Conservation (phyloP, 192 early-diverging fungal genomes). For the Mortierella antarctica region DNA sequence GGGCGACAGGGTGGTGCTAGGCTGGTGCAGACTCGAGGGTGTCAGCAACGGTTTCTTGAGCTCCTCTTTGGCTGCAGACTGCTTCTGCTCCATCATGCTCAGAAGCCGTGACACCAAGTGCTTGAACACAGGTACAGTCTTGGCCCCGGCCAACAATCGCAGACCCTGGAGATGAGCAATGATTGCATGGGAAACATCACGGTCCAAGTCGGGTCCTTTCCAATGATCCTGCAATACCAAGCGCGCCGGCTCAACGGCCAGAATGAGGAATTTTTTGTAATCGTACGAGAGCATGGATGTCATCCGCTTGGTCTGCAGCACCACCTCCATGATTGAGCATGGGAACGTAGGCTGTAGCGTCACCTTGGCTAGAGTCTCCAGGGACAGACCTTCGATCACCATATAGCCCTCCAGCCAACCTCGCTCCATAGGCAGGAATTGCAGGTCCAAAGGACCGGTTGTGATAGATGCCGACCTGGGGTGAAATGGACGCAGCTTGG, state of each 20-base stretch:
- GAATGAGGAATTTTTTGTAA: slow-evolving; percentile 77
- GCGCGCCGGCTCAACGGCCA: slow-evolving; percentile 66
- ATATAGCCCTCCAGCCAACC: slow-evolving; percentile 70
- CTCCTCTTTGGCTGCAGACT: slow-evolving; percentile 35
- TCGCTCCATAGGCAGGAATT: slow-evolving; percentile 46
- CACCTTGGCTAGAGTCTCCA: slow-evolving; percentile 39
- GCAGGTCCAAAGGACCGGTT: slow-evolving; percentile 58
- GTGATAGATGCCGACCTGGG: slow-evolving; percentile 50
- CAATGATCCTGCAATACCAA: slow-evolving; percentile 62
- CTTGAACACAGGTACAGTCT: slow-evolving; percentile 50
- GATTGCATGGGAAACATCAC: slow-evolving; percentile 29
- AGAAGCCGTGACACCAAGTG: slow-evolving; percentile 23
- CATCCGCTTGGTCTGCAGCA: slow-evolving; percentile 60
- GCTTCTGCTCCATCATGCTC: slow-evolving; percentile 39
- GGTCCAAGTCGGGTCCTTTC: slow-evolving; percentile 47
- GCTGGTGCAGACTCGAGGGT: slow-evolving; percentile 13
- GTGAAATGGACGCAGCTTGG: slow-evolving; percentile 54
- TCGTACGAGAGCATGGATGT: slow-evolving; percentile 76
- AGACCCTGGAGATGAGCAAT: slow-evolving; percentile 31
- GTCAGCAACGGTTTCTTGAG: slow-evolving; percentile 27
- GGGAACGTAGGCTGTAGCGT: slow-evolving; percentile 28
- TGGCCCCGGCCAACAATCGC: slow-evolving; percentile 33
- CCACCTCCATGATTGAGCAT: slow-evolving; percentile 52
- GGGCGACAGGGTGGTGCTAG: neutral
- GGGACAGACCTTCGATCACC: slow-evolving; percentile 47